Percentiles rank a stretch among this genome's conserved stretches.
Conservation (phyloP, 2,329 filamentous ascomycete genomes). For the Claviceps digitariae region DNA sequence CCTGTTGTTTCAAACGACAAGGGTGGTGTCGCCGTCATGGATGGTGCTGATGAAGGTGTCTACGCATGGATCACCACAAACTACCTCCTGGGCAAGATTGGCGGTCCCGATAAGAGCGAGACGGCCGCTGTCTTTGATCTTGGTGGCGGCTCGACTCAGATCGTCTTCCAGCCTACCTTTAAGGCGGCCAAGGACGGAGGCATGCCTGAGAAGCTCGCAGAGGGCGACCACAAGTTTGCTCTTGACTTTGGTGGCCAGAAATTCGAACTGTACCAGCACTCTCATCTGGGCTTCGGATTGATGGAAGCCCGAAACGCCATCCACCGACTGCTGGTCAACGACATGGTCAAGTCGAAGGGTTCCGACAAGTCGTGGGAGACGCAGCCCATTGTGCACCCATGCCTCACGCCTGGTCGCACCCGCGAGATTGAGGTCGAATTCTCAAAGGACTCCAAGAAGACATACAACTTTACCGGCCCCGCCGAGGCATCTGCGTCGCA, state of each 20-base stretch:
- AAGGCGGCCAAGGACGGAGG: constrained; percentile 57
- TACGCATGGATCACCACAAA: constrained; percentile 99
- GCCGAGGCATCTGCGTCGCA: constrained; percentile 62
- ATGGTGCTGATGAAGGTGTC: constrained; percentile 90
- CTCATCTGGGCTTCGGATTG: constrained; percentile 88
- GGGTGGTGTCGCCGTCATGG: constrained; percentile 91
- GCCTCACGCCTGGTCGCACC: constrained; percentile 68
- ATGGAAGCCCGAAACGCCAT: constrained; percentile 89
- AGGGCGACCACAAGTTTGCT: constrained; percentile 92
- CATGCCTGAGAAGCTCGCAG: constrained; percentile 71
- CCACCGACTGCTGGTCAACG: constrained; percentile 61
- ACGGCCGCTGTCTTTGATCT: constrained; percentile 95
- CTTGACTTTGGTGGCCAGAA: constrained; percentile 80
- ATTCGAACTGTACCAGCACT: constrained; percentile 95
- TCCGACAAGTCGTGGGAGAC: constrained; percentile 53
- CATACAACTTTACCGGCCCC: constrained; percentile 82
- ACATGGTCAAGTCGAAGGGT: constrained; percentile 51
- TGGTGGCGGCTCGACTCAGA: constrained; percentile 92
- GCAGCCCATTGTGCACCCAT: constrained; percentile 66
- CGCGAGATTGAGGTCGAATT: constrained; percentile 63
- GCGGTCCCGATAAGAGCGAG: constrained; percentile 74
- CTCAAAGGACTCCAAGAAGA: constrained; percentile 43
- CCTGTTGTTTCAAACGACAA: constrained; percentile 77
- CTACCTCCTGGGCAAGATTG: constrained; percentile 96
- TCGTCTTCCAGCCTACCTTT: constrained; percentile 96